These are phyloP conservation scores for Sanguinoderma infundibulare DNA, from an alignment of 1,284 basidiomycete genomes.

Conservation along the genomic window DNA sequence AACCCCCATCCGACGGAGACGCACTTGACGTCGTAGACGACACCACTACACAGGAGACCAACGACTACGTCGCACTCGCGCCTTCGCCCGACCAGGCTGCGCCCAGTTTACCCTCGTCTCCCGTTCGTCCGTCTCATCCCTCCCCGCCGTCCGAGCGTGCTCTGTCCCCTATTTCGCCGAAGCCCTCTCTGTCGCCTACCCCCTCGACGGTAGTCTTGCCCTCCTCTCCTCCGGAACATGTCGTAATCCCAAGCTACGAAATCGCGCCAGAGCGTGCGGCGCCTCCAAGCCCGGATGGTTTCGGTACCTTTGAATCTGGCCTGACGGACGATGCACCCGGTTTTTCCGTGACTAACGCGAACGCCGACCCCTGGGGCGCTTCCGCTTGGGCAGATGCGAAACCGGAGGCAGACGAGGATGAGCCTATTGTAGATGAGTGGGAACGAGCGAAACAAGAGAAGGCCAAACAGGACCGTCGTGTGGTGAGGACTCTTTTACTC, in stretches of 20 bases:
- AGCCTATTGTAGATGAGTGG: constrained; percentile 61
- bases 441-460: constrained; percentile 63
- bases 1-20: neutral
- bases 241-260: constrained; percentile 3
- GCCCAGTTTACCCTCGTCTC: neutral
- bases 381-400: constrained; percentile 40
- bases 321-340: constrained; percentile 36
- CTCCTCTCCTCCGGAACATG: constrained; percentile 14
- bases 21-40: neutral
- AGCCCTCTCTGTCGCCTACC: neutral
- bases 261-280: constrained; percentile 17
- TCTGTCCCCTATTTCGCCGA: neutral
- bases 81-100: neutral
- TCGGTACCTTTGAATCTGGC: constrained; percentile 67
- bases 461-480: constrained; percentile 58
- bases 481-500: constrained; percentile 50
- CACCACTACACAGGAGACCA: constrained; percentile 2
- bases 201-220: neutral
- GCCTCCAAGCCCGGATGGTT: constrained; percentile 52
- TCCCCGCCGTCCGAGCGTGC: constrained; percentile 15
- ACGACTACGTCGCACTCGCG: neutral
- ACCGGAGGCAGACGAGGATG: constrained; percentile 22
- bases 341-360: constrained; percentile 33
- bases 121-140: constrained; percentile 3
- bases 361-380: constrained; percentile 52